phyloP scores from a whole-genome alignment of 23 red algal species.

The Pyropia yezoensis region DNA sequence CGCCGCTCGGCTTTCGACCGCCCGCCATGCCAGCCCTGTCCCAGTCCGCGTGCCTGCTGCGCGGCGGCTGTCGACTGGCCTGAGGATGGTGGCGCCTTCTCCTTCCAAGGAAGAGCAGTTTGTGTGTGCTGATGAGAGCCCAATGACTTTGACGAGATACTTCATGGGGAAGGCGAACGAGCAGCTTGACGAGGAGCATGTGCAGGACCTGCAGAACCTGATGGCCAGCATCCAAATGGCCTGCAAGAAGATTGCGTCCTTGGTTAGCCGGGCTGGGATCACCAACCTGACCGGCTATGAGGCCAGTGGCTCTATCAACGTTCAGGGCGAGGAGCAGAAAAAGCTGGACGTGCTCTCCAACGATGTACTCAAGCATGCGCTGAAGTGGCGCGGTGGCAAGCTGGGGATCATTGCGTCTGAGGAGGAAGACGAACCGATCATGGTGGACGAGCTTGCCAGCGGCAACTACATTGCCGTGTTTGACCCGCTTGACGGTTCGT shows the following conservation, averaged over 20 bases:
- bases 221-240: conserved; percentile 86
- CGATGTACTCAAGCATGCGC: conserved; percentile 95
- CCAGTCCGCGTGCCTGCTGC: too few species aligned
- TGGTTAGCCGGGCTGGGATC: conserved; percentile 86
- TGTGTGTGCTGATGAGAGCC: not conserved
- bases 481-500: conserved; percentile 91
- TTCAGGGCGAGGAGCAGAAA: conserved; percentile 99
- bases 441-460: conserved; percentile 86
- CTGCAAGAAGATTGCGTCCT: conserved; percentile 92
- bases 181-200: conserved; percentile 61
- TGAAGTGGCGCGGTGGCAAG: conserved; percentile 79
- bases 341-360: conserved; percentile 96
- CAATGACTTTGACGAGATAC: conserved; percentile 72
- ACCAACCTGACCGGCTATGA: conserved; percentile 88
- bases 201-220: conserved; percentile 77
- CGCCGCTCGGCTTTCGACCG: too few species aligned
- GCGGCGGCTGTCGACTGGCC: too few species aligned
- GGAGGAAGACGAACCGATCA: conserved; percentile 92
- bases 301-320: conserved; percentile 52
- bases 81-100: too few species aligned
- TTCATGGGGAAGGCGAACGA: conserved; percentile 57
- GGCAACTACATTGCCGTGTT: conserved; percentile 91
- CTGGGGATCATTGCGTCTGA: conserved; percentile 92
- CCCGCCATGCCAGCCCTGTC: too few species aligned
- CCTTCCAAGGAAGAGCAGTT: too few species aligned